Evolutionary conservation across 2,329 filamentous ascomycete genomes (phyloP).

Genomic region (Trichophyton simii): DNA sequence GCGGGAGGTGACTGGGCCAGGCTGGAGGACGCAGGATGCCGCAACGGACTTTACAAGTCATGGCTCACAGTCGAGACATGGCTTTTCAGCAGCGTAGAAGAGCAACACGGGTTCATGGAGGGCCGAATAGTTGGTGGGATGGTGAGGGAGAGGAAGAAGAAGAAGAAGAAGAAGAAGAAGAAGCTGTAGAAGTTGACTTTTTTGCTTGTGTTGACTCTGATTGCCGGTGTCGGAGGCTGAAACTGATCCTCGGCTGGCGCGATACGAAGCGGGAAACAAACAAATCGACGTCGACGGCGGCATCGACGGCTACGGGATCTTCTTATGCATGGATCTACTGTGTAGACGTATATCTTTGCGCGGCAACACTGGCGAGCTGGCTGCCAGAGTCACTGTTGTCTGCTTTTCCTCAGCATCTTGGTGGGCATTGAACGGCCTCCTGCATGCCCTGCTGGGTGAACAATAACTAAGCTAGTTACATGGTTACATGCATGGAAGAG

Average conservation of each 20-base stretch:
- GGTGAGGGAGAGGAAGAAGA: background rate
- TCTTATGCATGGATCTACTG: background rate
- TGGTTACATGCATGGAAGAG: background rate
- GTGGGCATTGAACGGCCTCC: background rate
- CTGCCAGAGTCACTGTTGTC: background rate
- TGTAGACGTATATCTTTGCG: background rate
- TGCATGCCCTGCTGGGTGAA: background rate
- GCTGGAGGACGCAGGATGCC: background rate
- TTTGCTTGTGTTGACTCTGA: background rate
- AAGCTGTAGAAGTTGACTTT: background rate
- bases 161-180: background rate
- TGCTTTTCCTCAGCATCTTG: background rate
- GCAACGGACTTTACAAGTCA: constrained; percentile 1
- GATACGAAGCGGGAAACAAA: background rate
- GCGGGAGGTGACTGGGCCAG: constrained; percentile 4
- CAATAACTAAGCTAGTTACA: background rate
- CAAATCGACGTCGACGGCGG: background rate
- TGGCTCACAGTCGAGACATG: background rate
- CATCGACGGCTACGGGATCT: background rate
- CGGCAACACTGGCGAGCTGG: background rate
- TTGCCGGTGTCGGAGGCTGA: background rate
- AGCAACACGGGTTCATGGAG: too few relatives aligned
- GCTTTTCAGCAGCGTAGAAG: background rate
- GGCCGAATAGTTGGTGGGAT: too few relatives aligned
- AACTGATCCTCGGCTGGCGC: background rate